These are phyloP conservation scores for Rhododendron ferrugineum DNA, from an alignment of 148 eudicot species.

Conservation along the genomic window DNA sequence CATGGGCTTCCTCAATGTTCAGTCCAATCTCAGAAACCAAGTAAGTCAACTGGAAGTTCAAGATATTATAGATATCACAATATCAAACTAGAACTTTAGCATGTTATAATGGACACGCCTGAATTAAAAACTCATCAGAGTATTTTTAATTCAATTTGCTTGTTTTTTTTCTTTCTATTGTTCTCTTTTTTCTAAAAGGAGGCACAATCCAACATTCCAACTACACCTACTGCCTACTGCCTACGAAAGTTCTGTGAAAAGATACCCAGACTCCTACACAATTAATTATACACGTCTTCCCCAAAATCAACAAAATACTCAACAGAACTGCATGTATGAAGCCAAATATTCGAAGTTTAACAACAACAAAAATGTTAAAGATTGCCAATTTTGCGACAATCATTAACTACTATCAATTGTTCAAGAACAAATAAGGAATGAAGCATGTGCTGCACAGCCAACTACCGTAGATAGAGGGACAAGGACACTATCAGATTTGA, in stretches of 20 bases:
- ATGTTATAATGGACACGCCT: background rate
- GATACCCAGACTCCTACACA: background rate
- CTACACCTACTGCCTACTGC: background rate
- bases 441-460: background rate
- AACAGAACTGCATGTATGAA: background rate
- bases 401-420: background rate
- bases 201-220: background rate
- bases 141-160: background rate
- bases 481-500: background rate
- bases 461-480: background rate
- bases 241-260: background rate
- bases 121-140: background rate
- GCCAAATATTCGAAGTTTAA: background rate
- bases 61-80: conserved; percentile 20
- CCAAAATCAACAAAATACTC: background rate
- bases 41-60: conserved; percentile 46
- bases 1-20: conserved; percentile 71
- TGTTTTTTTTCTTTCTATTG: background rate
- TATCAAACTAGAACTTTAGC: background rate
- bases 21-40: conserved; percentile 56
- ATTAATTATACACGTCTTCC: background rate
- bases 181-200: background rate
- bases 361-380: background rate
- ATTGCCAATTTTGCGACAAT: background rate
- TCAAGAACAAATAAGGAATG: background rate